These are phyloP conservation scores for Curvularia spicifera DNA, from an alignment of 2,329 filamentous ascomycete genomes.

Conservation along the genomic window DNA sequence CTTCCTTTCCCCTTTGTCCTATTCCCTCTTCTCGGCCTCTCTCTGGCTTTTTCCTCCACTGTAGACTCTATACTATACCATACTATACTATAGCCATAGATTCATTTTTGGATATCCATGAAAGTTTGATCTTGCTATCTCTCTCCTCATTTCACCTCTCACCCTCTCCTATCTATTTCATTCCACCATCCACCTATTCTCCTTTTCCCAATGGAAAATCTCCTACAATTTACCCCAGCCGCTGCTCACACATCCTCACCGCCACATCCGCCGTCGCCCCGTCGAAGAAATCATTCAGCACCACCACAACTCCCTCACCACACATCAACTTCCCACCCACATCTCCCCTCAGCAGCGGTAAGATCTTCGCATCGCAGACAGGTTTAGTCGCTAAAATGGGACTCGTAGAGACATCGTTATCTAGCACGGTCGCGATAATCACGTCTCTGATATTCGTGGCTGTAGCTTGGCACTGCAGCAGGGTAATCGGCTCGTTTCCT, in stretches of 20 bases:
- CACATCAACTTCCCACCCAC: slow-evolving; percentile 46
- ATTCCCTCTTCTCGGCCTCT: neutral
- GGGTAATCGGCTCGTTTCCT: slow-evolving; percentile 29
- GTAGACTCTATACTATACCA: neutral
- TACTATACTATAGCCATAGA: neutral
- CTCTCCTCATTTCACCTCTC: too few species aligned
- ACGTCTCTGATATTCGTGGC: slow-evolving; percentile 59
- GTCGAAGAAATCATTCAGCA: slow-evolving; percentile 61
- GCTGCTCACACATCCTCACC: slow-evolving; percentile 50
- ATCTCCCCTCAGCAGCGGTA: slow-evolving; percentile 57
- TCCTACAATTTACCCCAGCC: slow-evolving; percentile 33
- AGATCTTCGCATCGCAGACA: slow-evolving; percentile 56
- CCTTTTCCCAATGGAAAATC: neutral
- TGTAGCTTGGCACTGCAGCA: slow-evolving; percentile 59
- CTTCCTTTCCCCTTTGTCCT: neutral
- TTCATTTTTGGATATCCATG: neutral
- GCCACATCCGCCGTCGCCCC: slow-evolving; percentile 58
- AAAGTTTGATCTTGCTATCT: neutral
- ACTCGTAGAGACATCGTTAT: slow-evolving; percentile 53
- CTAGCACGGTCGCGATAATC: slow-evolving; percentile 55
- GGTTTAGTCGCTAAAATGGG: slow-evolving; percentile 59
- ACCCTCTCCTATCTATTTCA: neutral
- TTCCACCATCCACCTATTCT: neutral
- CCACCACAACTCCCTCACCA: slow-evolving; percentile 53
- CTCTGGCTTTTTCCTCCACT: neutral